phyloP scores from a whole-genome alignment of 352 stramenopile species.

The Thraustochytrium sp. region DNA sequence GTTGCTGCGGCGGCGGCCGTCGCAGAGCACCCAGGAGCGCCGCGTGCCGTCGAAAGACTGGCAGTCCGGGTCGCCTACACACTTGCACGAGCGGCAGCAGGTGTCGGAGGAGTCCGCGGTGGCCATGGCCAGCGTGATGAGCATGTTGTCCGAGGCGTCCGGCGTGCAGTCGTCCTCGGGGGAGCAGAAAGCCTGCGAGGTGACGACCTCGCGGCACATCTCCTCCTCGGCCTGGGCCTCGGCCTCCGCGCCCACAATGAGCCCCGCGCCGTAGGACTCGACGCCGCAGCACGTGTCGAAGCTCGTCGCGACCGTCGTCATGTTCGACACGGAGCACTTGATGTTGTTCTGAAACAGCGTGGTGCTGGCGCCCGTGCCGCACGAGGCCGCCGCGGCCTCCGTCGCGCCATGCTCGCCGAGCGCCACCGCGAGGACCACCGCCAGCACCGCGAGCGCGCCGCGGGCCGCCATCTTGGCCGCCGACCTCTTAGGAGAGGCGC shows the following conservation, averaged over 20 bases:
- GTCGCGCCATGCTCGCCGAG: not conserved
- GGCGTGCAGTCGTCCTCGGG: not conserved
- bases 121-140: not conserved
- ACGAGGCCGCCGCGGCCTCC: not conserved
- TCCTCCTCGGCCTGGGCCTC: not conserved
- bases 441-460: no score
- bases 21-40: conserved; percentile 32
- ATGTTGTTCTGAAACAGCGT: not conserved
- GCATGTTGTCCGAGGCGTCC: not conserved
- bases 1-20: not conserved
- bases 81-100: conserved; percentile 41
- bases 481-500: no score
- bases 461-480: no score
- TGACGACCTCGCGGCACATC: not conserved
- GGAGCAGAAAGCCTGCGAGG: not conserved
- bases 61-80: conserved; percentile 32
- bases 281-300: not conserved
- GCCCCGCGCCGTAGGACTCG: not conserved
- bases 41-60: conserved; percentile 34
- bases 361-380: not conserved
- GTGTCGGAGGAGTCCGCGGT: not conserved
- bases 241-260: not conserved
- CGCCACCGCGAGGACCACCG: no score
- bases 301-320: not conserved
- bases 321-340: not conserved